These are phyloP conservation scores for Anisodus tanguticus DNA, from an alignment of 257 asterid species.

Conservation along the genomic window DNA sequence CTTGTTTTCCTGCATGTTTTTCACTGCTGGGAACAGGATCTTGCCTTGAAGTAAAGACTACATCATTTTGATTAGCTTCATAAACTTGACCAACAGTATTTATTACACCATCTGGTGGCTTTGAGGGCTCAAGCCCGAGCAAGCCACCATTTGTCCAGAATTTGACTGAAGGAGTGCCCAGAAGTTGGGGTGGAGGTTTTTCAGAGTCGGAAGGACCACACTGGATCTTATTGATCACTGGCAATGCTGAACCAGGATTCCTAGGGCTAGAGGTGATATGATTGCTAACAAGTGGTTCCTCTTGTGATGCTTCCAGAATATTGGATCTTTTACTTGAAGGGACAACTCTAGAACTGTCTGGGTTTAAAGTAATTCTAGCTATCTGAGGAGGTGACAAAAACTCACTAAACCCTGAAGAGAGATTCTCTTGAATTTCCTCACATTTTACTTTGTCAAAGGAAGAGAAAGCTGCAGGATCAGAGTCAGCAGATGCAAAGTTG, in stretches of 20 bases:
- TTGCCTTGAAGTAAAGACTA: constrained; percentile 35
- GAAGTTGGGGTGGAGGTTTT: constrained; percentile 57
- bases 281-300: constrained; percentile 44
- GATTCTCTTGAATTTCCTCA: constrained; percentile 29
- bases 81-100: constrained; percentile 47
- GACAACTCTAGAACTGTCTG: constrained; percentile 39
- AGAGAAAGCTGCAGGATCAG: constrained; percentile 29
- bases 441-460: constrained; percentile 29
- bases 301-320: constrained; percentile 40
- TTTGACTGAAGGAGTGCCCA: constrained; percentile 53
- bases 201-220: constrained; percentile 45
- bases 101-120: constrained; percentile 74
- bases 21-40: constrained; percentile 29
- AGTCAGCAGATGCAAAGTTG: constrained; percentile 28
- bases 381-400: constrained; percentile 48
- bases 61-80: constrained; percentile 40
- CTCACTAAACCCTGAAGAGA: constrained; percentile 39
- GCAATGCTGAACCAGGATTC: constrained; percentile 37
- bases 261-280: constrained; percentile 40
- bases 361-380: constrained; percentile 38
- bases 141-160: constrained; percentile 98
- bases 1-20: constrained; percentile 43
- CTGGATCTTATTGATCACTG: constrained; percentile 39
- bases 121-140: constrained; percentile 95
- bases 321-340: constrained; percentile 43